Base-by-base conservation (phyloP, 164 flowering plant species). In the Vitis amurensis region DNA sequence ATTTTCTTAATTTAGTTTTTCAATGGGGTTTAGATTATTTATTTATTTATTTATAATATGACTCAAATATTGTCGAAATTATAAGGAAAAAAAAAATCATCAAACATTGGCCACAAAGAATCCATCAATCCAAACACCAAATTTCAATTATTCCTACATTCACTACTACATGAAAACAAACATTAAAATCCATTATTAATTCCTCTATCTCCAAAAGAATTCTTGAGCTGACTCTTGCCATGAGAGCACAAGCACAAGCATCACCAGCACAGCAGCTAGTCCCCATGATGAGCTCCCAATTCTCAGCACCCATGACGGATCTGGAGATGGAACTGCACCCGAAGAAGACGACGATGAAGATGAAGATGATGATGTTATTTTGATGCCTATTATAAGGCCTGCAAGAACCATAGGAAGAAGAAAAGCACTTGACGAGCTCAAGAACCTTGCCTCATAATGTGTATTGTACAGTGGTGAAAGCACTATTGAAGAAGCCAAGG, bases 251-350 rank as follows among this genome's bases (percentile, higher is more conserved):
- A 83, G 71, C 74, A 86, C n/a, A 29, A 89, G 71, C 86, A 86
- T 59, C 13, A 82, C 58, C 75, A 89, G 61, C 51, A 89, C 65
- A 29, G 84, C 90, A 49, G 87, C 87, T 19, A 89, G 85, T 9
- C 94, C 90, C 90, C 87, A 86, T 49, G 87, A 81, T 0, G 90
- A 87, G 48, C 86, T 73, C 64, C 91, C 94, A 57, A 86, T 76
- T 63, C 82, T 72, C 8, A 83, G 80, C 74, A 81, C 79, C 64
- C 73, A 82, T 0, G 85, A 81, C 50, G 87, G 76, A 16, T 86
- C 87, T 37, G 78, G 52, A 17, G 84, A 76, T 9, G 77, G 66
- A n/a, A 49, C 14, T 62, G 16, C 68, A 47, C 11, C 12, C 3
- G 63, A 37, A 0, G 78, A 70, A 1, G 80, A 55, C 3, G 83